Conservation (phyloP, 2,329 filamentous ascomycete genomes). For the Myotisia sp. region DNA sequence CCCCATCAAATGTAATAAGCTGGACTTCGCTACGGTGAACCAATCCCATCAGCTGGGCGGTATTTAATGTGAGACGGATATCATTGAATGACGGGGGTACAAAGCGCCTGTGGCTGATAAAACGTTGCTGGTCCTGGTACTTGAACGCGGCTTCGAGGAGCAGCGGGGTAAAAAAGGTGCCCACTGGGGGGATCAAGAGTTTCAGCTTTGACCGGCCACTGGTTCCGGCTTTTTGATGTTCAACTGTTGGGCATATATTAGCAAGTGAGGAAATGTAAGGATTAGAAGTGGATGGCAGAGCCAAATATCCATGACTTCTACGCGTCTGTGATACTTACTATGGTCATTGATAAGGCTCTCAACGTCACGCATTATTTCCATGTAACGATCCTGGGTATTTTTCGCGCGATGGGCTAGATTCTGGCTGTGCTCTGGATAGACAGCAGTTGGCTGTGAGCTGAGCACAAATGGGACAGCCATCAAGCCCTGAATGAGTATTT, state of each 20-base stretch:
- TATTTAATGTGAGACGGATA: slow-evolving; percentile 81
- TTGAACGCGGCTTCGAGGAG: slow-evolving; percentile 80
- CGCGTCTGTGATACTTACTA: slow-evolving; percentile 40
- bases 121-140: slow-evolving; percentile 71
- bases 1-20: slow-evolving; percentile 90
- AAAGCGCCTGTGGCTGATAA: slow-evolving; percentile 81
- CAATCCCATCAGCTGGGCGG: slow-evolving; percentile 87
- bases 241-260: slow-evolving; percentile 37
- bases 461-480: slow-evolving; percentile 92
- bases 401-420: slow-evolving; percentile 57
- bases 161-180: slow-evolving; percentile 83
- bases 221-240: slow-evolving; percentile 51
- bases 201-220: slow-evolving; percentile 75
- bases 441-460: slow-evolving; percentile 82
- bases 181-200: slow-evolving; percentile 77
- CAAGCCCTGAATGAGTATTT: slow-evolving; percentile 40
- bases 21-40: slow-evolving; percentile 58
- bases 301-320: background rate
- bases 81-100: slow-evolving; percentile 97
- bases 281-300: slow-evolving; percentile 3
- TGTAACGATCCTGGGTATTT: slow-evolving; percentile 74
- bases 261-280: background rate
- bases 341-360: slow-evolving; percentile 86
- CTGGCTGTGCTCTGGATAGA: slow-evolving; percentile 56
- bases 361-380: slow-evolving; percentile 88